Percentiles rank a stretch among this genome's conserved stretches.
Evolutionary conservation across 2,329 filamentous ascomycete genomes (phyloP).

Genomic region (Cladosporium oxysporum): DNA sequence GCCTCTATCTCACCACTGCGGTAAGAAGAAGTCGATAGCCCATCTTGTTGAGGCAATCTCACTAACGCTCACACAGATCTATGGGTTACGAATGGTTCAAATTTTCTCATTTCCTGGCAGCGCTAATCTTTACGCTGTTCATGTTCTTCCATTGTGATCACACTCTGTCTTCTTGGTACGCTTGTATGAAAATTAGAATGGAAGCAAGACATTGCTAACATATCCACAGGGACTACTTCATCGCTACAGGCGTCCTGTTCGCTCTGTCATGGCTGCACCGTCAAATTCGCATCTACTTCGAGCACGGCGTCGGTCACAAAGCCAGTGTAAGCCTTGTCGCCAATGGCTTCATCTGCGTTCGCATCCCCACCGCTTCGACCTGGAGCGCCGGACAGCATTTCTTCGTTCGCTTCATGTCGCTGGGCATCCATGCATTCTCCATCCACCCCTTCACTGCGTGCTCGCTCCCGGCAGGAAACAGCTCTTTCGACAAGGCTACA

Average conservation of each 20-base stretch:
- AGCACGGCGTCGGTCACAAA: constrained; percentile 49
- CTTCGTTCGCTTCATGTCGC: constrained; percentile 55
- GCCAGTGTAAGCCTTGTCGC: constrained; percentile 47
- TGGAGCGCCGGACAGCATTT: constrained; percentile 59
- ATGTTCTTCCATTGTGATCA: constrained; percentile 64
- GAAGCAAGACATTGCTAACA: constrained; percentile 37
- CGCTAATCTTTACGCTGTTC: constrained; percentile 57
- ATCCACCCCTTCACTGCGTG: constrained; percentile 60
- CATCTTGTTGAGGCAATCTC: neutral
- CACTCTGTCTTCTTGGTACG: constrained; percentile 53
- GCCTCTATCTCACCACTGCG: constrained; percentile 55
- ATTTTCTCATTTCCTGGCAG: constrained; percentile 55
- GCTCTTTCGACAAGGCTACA: constrained; percentile 22
- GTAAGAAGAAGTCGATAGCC: constrained; percentile 36
- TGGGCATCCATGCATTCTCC: constrained; percentile 48
- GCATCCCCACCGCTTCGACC: constrained; percentile 45
- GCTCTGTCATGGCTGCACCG: constrained; percentile 49
- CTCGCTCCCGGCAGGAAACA: constrained; percentile 43
- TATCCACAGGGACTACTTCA: constrained; percentile 54
- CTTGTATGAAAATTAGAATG: neutral
- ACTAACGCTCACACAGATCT: constrained; percentile 41
- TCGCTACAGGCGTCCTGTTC: constrained; percentile 58
- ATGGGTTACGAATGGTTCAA: constrained; percentile 65
- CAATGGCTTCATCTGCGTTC: constrained; percentile 46
- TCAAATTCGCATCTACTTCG: constrained; percentile 50